phyloP scores from a whole-genome alignment of 2,329 filamentous ascomycete species.

The Fusarium verrucosum region DNA sequence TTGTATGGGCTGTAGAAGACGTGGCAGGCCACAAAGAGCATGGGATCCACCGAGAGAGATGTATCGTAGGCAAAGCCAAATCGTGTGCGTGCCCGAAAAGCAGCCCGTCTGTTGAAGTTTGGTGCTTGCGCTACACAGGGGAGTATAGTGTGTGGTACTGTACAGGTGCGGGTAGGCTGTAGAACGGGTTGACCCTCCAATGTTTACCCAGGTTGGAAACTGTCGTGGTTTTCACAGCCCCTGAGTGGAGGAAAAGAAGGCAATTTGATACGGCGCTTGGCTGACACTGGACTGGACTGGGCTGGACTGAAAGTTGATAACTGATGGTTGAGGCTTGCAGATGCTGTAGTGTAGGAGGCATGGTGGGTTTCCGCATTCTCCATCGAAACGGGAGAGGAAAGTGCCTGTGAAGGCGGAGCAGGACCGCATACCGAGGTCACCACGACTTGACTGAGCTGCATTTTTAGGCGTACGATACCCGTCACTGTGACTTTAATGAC shows the following conservation, averaged over 20 bases:
- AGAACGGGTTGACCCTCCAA: conserved; percentile 5
- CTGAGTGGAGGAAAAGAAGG: conserved; percentile 26
- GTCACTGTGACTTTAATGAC: conserved; percentile 14
- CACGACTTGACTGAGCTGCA: neutral
- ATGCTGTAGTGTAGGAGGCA: neutral
- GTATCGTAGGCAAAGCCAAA: conserved; percentile 5
- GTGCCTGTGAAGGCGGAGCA: conserved; percentile 6
- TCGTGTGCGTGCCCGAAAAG: conserved; percentile 12
- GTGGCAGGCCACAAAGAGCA: conserved; percentile 34
- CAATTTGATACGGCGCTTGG: conserved; percentile 16
- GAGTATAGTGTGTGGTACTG: neutral
- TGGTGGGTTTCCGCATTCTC: conserved; percentile 9
- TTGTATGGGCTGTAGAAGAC: conserved; percentile 22
- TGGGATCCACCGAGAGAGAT: conserved; percentile 14
- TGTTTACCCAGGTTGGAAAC: conserved; percentile 23
- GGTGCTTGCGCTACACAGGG: conserved; percentile 10
- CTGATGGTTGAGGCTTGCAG: conserved; percentile 7
- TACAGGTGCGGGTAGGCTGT: neutral
- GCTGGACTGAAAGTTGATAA: conserved; percentile 3
- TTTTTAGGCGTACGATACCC: neutral
- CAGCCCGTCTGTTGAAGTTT: conserved; percentile 14
- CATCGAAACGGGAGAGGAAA: neutral
- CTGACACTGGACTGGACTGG: conserved; percentile 14
- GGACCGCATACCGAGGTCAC: neutral
- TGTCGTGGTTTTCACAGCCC: conserved; percentile 14